Conservation (phyloP, 306 rosid species). For the Carpinus viminea region DNA sequence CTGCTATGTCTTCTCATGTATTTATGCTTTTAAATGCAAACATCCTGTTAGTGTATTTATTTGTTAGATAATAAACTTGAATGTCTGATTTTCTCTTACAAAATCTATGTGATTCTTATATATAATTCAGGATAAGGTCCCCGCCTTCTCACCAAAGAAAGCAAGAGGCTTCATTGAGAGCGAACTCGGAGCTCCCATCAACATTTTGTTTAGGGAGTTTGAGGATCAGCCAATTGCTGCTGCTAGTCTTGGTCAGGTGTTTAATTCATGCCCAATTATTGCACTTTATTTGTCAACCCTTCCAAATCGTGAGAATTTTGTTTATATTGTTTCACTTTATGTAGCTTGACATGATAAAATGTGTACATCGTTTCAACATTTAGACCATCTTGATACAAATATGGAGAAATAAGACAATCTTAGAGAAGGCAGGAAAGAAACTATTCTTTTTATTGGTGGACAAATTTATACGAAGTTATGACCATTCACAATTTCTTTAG, state of each 20-base stretch:
- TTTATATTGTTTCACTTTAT: background rate
- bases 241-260: conserved; percentile 97
- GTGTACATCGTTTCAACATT: background rate
- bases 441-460: background rate
- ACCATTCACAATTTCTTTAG: conserved; percentile 8
- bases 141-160: conserved; percentile 84
- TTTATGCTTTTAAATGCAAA: conserved; percentile 1
- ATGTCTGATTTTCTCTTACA: conserved; percentile 10
- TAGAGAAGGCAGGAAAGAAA: background rate
- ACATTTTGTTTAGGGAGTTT: conserved; percentile 68
- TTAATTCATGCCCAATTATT: conserved; percentile 15
- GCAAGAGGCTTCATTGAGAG: conserved; percentile 73
- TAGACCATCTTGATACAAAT: background rate
- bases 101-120: conserved; percentile 13
- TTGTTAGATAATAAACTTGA: background rate
- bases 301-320: conserved; percentile 1
- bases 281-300: background rate
- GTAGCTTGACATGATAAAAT: background rate
- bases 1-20: background rate
- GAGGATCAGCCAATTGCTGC: conserved; percentile 93
- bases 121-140: conserved; percentile 75
- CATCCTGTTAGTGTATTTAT: background rate
- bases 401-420: background rate
- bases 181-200: conserved; percentile 72
- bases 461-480: background rate